A percentile compares a stretch with the other conserved stretches of the same genome.
Evolutionary conservation across 139 green algal genomes (phyloP).

Genomic region (Edaphochlamys debaryana): DNA sequence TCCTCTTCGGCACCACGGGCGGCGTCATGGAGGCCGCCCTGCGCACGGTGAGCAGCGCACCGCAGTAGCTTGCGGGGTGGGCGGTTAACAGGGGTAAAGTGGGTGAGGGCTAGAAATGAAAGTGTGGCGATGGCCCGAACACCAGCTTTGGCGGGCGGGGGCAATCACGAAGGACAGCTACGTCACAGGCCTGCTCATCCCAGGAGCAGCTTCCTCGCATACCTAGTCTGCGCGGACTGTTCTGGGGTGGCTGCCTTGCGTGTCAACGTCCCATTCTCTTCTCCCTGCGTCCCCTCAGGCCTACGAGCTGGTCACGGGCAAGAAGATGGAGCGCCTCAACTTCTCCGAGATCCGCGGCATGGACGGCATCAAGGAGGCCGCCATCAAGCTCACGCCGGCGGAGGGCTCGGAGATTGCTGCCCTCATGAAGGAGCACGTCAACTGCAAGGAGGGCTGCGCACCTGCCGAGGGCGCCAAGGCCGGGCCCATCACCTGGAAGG

Average conservation of each 20-base stretch:
- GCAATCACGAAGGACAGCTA: too few species aligned
- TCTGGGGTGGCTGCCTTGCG: too few species aligned
- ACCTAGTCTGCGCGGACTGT: too few species aligned
- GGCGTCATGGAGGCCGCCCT: slow-evolving; percentile 83
- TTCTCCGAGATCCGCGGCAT: slow-evolving; percentile 67
- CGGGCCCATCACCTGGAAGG: slow-evolving; percentile 37
- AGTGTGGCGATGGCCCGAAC: too few species aligned
- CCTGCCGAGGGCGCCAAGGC: neutral
- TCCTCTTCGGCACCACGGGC: slow-evolving; percentile 77
- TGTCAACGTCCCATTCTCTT: neutral
- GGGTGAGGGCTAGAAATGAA: too few species aligned
- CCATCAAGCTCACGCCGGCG: slow-evolving; percentile 54
- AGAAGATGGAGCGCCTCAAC: slow-evolving; percentile 48
- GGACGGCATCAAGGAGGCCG: slow-evolving; percentile 72
- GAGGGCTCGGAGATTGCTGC: slow-evolving; percentile 34
- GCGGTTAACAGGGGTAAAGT: too few species aligned
- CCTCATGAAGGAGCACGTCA: slow-evolving; percentile 23
- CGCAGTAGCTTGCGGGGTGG: too few species aligned
- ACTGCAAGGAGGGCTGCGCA: neutral
- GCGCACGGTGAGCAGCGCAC: slow-evolving; percentile 61
- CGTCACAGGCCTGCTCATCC: too few species aligned
- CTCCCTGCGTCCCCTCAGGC: neutral
- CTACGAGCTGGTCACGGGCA: slow-evolving; percentile 47
- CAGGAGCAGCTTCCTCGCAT: too few species aligned
- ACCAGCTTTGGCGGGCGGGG: too few species aligned